These are phyloP conservation scores for Lichtheimia ornata DNA, from an alignment of 371 early-diverging fungal species.

Conservation along the genomic window DNA sequence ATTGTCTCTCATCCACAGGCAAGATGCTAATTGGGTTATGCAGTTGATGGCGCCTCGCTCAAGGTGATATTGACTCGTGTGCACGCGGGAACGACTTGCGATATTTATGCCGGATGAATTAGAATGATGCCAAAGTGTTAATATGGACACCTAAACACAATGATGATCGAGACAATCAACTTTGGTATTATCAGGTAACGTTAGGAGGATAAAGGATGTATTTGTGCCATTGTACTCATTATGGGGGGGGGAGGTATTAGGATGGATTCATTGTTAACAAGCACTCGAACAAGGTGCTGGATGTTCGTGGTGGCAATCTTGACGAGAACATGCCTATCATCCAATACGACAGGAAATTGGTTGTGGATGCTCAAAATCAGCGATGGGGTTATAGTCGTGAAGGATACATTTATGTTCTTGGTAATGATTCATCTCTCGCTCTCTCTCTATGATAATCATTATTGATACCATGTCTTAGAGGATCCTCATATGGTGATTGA, in stretches of 20 bases:
- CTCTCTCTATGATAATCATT: too few relatives aligned
- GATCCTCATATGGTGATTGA: constrained; percentile 53
- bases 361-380: constrained; percentile 45
- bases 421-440: too few relatives aligned
- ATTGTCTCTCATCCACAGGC: not conserved
- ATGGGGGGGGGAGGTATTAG: constrained; percentile 3
- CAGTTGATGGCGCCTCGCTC: constrained; percentile 39
- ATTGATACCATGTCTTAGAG: constrained; percentile 17
- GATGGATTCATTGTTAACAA: constrained; percentile 48
- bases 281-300: constrained; percentile 41
- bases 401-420: constrained; percentile 36
- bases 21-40: not conserved
- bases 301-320: constrained; percentile 44
- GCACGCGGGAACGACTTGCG: not conserved
- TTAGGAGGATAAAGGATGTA: not conserved
- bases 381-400: constrained; percentile 42
- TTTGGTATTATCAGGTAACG: constrained; percentile 48
- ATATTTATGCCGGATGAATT: not conserved
- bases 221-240: not conserved
- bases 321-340: constrained; percentile 38
- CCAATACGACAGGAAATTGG: constrained; percentile 47
- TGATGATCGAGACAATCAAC: constrained; percentile 48
- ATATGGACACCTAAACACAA: constrained; percentile 51
- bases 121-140: constrained; percentile 47
- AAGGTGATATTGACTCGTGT: constrained; percentile 19